These are phyloP conservation scores for Perilla frutescens DNA, from an alignment of 257 asterid genomes.

Conservation along the genomic window DNA sequence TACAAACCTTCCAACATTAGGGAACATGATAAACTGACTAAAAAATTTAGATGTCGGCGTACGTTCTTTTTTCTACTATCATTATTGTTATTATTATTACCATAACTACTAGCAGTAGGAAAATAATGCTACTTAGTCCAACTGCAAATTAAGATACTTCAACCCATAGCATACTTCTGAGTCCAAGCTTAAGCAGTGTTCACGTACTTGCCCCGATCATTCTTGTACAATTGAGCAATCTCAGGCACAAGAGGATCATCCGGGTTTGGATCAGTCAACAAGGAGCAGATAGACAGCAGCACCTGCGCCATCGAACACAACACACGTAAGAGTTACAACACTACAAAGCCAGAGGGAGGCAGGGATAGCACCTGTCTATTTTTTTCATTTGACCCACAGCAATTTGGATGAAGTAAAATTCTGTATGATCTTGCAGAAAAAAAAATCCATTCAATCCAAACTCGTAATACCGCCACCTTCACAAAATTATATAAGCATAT, in stretches of 20 bases:
- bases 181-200: slow-evolving; percentile 83
- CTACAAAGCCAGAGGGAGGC: neutral
- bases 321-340: neutral
- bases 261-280: slow-evolving; percentile 87
- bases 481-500: neutral
- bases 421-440: neutral
- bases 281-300: slow-evolving; percentile 75
- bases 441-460: neutral
- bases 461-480: neutral
- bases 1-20: neutral
- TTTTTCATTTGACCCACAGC: neutral
- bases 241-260: slow-evolving; percentile 90
- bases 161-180: slow-evolving; percentile 82
- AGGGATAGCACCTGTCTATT: neutral
- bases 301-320: slow-evolving; percentile 48
- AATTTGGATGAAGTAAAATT: neutral
- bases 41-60: neutral
- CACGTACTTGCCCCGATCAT: slow-evolving; percentile 70
- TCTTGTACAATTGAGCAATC: slow-evolving; percentile 83
- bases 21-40: neutral
- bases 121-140: slow-evolving; percentile 1
- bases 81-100: neutral
- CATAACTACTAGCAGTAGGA: neutral
- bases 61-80: neutral
- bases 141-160: slow-evolving; percentile 21